These are phyloP conservation scores for Zygoascus hellenicus DNA, from an alignment of 1,139 yeast genomes.

Conservation along the genomic window DNA sequence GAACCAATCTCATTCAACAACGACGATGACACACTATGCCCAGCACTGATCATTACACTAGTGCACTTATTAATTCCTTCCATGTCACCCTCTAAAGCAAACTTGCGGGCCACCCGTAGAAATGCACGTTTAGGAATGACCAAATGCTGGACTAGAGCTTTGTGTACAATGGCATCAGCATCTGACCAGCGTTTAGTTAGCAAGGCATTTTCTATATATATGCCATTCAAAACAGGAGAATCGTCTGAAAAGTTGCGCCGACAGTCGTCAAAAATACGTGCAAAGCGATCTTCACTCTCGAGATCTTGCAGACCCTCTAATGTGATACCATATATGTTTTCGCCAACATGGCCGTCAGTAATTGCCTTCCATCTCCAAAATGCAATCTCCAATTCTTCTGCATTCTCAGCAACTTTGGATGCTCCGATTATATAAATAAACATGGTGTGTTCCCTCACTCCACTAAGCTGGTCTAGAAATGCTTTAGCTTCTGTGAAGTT, in stretches of 20 bases:
- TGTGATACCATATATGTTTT: slow-evolving; percentile 12
- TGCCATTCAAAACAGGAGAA: slow-evolving; percentile 16
- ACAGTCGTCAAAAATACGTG: slow-evolving; percentile 11
- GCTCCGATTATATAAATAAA: slow-evolving; percentile 19
- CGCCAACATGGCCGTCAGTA: slow-evolving; percentile 8
- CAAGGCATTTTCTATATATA: slow-evolving; percentile 16
- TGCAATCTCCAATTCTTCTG: slow-evolving; percentile 18
- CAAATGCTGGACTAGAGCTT: neutral
- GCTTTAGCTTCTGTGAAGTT: slow-evolving; percentile 23
- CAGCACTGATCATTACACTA: slow-evolving; percentile 6
- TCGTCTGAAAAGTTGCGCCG: slow-evolving; percentile 12
- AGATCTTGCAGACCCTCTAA: slow-evolving; percentile 17
- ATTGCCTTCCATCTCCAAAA: slow-evolving; percentile 18
- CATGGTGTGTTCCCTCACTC: slow-evolving; percentile 17
- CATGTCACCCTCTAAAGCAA: slow-evolving; percentile 6
- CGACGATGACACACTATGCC: slow-evolving; percentile 3
- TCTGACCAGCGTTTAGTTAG: slow-evolving; percentile 10
- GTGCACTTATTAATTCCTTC: slow-evolving; percentile 13
- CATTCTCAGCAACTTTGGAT: slow-evolving; percentile 17
- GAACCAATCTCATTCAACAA: slow-evolving; percentile 8
- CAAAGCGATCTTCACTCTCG: slow-evolving; percentile 12
- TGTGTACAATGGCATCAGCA: slow-evolving; percentile 6
- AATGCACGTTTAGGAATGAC: slow-evolving; percentile 3
- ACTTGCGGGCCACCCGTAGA: slow-evolving; percentile 1
- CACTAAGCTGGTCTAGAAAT: slow-evolving; percentile 21